Conservation (phyloP, 2,329 filamentous ascomycete genomes). For the Leptodontidium sp. region DNA sequence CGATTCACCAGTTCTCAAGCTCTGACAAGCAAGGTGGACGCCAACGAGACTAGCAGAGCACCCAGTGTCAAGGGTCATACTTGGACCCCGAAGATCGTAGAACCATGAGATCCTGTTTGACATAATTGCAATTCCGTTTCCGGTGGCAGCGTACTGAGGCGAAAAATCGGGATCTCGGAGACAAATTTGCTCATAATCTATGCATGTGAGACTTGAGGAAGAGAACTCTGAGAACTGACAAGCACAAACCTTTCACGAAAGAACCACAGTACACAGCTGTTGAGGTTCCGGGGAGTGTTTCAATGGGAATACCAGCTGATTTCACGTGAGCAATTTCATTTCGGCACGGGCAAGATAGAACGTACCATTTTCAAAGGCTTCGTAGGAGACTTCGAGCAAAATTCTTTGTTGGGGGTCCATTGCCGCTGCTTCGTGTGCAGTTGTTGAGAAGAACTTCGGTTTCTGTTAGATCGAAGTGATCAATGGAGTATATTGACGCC, state of each 20-base stretch:
- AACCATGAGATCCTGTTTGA: conserved; percentile 36
- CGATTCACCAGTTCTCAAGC: conserved; percentile 21
- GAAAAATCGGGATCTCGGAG: conserved; percentile 28
- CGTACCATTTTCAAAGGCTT: conserved; percentile 29
- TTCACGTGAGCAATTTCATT: background rate
- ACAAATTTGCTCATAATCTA: conserved; percentile 28
- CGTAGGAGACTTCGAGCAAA: conserved; percentile 52
- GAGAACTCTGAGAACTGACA: no score
- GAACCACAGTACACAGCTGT: conserved; percentile 33
- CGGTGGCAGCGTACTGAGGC: conserved; percentile 26
- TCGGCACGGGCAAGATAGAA: background rate
- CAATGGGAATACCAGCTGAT: conserved; percentile 32
- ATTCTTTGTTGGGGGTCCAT: conserved; percentile 60
- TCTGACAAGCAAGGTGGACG: conserved; percentile 38
- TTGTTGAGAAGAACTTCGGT: conserved; percentile 33
- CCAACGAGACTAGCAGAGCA: conserved; percentile 56
- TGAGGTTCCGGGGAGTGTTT: conserved; percentile 23
- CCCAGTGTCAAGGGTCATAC: conserved; percentile 55
- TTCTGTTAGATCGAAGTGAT: background rate
- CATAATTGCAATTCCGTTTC: conserved; percentile 23
- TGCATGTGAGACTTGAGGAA: background rate
- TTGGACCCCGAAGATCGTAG: conserved; percentile 52
- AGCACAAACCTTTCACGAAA: conserved; percentile 28
- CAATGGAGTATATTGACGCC: background rate
- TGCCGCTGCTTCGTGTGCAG: conserved; percentile 37